A percentile compares a stretch with the other conserved stretches of the same genome.
Evolutionary conservation across 805 yeast species (phyloP).

Genomic region (Wickerhamiella nectarea): DNA sequence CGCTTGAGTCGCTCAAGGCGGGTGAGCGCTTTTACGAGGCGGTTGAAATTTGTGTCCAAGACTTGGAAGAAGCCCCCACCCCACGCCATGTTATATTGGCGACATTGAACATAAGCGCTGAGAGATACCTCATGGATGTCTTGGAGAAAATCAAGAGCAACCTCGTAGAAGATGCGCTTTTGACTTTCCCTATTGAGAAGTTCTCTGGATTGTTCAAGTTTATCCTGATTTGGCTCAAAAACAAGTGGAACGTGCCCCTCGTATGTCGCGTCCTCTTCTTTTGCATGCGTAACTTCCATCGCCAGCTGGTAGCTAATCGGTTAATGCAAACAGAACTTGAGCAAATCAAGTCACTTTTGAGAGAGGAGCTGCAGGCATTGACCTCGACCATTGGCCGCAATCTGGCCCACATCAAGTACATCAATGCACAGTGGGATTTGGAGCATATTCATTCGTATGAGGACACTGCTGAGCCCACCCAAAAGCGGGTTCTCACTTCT

Average conservation of each 20-base stretch:
- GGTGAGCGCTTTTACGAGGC: conserved; percentile 92
- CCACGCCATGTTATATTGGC: conserved; percentile 52
- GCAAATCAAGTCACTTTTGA: conserved; percentile 46
- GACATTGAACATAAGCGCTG: conserved; percentile 60
- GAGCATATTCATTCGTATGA: conserved; percentile 60
- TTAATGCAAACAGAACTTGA: conserved; percentile 42
- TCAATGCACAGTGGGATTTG: conserved; percentile 66
- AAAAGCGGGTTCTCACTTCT: conserved; percentile 64
- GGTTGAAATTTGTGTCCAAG: conserved; percentile 64
- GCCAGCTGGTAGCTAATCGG: conserved; percentile 48
- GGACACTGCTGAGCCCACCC: conserved; percentile 52
- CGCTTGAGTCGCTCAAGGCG: conserved; percentile 82
- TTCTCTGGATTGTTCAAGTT: conserved; percentile 57
- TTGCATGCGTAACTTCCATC: conserved; percentile 56
- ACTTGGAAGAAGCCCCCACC: conserved; percentile 33
- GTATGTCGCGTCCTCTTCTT: conserved; percentile 69
- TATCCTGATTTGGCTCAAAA: conserved; percentile 58
- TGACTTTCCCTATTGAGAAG: conserved; percentile 82
- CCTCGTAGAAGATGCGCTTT: conserved; percentile 82
- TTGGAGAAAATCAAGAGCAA: conserved; percentile 60
- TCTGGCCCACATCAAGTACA: conserved; percentile 62
- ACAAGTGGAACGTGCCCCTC: conserved; percentile 38
- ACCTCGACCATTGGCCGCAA: conserved; percentile 65
- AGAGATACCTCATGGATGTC: conserved; percentile 62
- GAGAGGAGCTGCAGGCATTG: conserved; percentile 39